Base-by-base conservation (phyloP, 352 stramenopile species). In the Globisporangium alternatum region DNA sequence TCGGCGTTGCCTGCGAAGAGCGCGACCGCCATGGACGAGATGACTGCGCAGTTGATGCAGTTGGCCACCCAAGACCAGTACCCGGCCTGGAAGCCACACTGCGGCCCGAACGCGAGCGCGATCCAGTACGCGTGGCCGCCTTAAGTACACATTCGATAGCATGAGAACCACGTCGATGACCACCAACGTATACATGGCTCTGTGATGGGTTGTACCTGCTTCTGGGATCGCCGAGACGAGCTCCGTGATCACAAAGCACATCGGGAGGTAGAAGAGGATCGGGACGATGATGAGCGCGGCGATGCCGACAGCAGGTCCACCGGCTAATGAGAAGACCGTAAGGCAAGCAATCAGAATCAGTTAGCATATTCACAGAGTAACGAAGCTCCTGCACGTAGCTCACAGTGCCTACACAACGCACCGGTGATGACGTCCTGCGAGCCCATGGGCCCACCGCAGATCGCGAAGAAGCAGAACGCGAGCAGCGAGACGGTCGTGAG, bases 21-120 rank as follows among this genome's bases (percentile, higher is more conserved):
- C 1, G 56, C 39, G 53, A 89, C 62, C 2, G 74, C 69, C 55
- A 88, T 76, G 30, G 76, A 80, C 28, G 81, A 80, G 55, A 93
- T 89, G 35, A 92, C 71, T 35, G 84, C 80, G 51, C 78, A 89
- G 66, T 90, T 76, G 70, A 95, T 74, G 56, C 82, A 89, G 57
- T 90, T 91, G 25, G 81, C 78, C 41, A 94, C 71, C 86, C 86
- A 95, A 9, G 74, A 85, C 85, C 87, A 95, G 70, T 91, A 95
- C 7, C 83, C 83, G 1, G 83, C 80, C 44, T 91, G 85, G 44
- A 95, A 88, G 2, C 85, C 87, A 73, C 75, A 88, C 21, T 67
- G 75, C 3, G 80, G 80, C 1, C 84, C 84, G 35, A 93, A 91
- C 19, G 81, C 82, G 33, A 84, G 61, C 9, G 76, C 76, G 31